Conservation (phyloP, 1,284 basidiomycete genomes). For the Moesziomyces parantarcticus region DNA sequence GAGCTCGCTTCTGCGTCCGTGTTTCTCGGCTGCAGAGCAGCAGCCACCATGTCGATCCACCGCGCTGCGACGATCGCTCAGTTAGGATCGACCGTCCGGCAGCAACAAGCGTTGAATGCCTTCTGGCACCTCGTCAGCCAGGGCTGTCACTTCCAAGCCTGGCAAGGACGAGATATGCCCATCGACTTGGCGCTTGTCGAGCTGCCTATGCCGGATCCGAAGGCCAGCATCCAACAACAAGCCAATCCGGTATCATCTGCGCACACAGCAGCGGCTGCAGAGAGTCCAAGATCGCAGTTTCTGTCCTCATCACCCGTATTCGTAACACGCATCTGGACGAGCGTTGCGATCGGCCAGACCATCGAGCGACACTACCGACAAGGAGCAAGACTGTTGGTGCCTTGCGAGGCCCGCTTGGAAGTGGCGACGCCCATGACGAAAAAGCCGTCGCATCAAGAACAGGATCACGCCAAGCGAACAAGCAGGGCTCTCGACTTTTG, state of each 20-base stretch:
- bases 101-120: slow-evolving; percentile 10
- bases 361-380: slow-evolving; percentile 12
- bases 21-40: slow-evolving; percentile 11
- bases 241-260: too few species aligned
- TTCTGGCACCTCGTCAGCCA: slow-evolving; percentile 13
- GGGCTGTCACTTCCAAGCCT: slow-evolving; percentile 11
- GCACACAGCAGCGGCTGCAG: too few species aligned
- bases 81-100: background rate
- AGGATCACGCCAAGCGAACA: slow-evolving; percentile 7
- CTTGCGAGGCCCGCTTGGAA: slow-evolving; percentile 7
- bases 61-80: background rate
- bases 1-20: slow-evolving; percentile 6
- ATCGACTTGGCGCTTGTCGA: slow-evolving; percentile 12
- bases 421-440: slow-evolving; percentile 2
- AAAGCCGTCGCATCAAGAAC: slow-evolving; percentile 1
- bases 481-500: slow-evolving; percentile 10
- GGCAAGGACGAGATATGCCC: slow-evolving; percentile 11
- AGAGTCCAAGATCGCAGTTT: background rate
- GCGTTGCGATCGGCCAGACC: slow-evolving; percentile 14
- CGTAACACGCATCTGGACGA: slow-evolving; percentile 15
- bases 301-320: slow-evolving; percentile 13
- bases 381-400: slow-evolving; percentile 8
- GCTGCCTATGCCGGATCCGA: slow-evolving; percentile 13
- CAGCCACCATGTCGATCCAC: slow-evolving; percentile 8
- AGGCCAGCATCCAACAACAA: background rate